Evolutionary conservation across 306 rosid species (phyloP).

Genomic region (Luffa acutangula): DNA sequence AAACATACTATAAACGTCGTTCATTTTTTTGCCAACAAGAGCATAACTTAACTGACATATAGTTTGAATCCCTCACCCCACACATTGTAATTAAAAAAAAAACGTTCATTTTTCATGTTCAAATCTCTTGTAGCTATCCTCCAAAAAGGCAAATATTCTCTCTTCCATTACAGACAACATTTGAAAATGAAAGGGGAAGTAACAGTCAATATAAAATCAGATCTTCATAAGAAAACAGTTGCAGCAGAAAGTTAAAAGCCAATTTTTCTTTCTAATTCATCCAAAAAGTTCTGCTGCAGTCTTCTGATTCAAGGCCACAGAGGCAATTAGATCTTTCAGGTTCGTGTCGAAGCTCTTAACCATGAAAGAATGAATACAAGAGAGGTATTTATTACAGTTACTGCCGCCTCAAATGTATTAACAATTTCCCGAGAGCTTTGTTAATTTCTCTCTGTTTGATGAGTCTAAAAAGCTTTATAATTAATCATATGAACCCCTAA

Average conservation of each 20-base stretch:
- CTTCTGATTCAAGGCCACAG: background rate
- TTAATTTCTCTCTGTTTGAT: slow-evolving; percentile 2
- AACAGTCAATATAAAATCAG: background rate
- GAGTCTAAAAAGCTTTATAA: background rate
- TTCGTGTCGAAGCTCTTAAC: background rate
- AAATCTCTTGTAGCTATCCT: background rate
- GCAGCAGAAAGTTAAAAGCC: background rate
- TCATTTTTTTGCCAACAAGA: background rate
- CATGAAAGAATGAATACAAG: slow-evolving; percentile 1
- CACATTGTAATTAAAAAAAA: too few species aligned
- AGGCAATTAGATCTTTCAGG: background rate
- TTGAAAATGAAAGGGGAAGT: background rate
- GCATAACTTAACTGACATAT: too few species aligned
- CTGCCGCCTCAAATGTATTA: slow-evolving; percentile 6
- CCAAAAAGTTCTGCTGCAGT: background rate
- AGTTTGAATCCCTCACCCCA: too few species aligned
- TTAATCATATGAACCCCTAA: slow-evolving; percentile 5
- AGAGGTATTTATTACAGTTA: slow-evolving; percentile 6
- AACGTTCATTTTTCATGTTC: background rate
- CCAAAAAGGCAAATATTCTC: background rate
- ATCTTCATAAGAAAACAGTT: background rate
- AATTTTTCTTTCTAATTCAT: background rate
- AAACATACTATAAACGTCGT: background rate
- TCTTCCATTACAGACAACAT: background rate
- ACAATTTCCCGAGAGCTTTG: slow-evolving; percentile 10